These are phyloP conservation scores for Gynochthodes officinalis DNA, from an alignment of 257 asterid genomes.

Conservation along the genomic window DNA sequence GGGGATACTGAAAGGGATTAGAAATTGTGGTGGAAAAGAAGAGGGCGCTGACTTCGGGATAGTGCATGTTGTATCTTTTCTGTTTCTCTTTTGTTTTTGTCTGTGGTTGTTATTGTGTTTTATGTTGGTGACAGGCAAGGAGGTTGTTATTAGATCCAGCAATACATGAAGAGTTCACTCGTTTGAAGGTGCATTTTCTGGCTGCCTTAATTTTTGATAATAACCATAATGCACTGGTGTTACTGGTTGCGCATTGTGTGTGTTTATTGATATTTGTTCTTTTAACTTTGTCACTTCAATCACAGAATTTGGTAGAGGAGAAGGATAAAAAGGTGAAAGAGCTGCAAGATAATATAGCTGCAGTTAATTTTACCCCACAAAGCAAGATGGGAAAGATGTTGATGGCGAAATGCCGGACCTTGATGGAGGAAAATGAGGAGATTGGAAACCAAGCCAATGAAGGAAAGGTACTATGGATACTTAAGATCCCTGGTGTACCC, in stretches of 20 bases:
- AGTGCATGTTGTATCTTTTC: background rate
- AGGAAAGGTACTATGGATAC: conserved; percentile 69
- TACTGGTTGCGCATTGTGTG: background rate
- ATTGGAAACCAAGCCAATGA: conserved; percentile 96
- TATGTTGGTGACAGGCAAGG: conserved; percentile 62
- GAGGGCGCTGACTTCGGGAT: background rate
- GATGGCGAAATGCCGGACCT: conserved; percentile 93
- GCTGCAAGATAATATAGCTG: conserved; percentile 87
- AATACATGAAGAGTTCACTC: conserved; percentile 89
- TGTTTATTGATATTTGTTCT: conserved; percentile 12
- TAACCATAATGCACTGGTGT: background rate
- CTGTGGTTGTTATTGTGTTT: background rate
- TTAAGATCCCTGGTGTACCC: background rate
- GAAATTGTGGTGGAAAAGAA: background rate
- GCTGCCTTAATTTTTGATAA: background rate
- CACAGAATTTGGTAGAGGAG: conserved; percentile 94
- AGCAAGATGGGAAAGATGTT: conserved; percentile 98
- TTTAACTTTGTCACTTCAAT: conserved; percentile 9
- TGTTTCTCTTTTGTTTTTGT: background rate
- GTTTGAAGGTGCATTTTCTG: conserved; percentile 65
- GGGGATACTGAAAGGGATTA: background rate
- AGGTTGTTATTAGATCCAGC: conserved; percentile 92
- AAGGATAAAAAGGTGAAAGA: conserved; percentile 91
- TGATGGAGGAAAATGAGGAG: conserved; percentile 96
- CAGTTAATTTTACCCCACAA: conserved; percentile 89